Evolutionary conservation across 148 eudicot genomes (phyloP), one percentile per base, ranked within the genome.

Genomic region (Drosera capensis): DNA sequence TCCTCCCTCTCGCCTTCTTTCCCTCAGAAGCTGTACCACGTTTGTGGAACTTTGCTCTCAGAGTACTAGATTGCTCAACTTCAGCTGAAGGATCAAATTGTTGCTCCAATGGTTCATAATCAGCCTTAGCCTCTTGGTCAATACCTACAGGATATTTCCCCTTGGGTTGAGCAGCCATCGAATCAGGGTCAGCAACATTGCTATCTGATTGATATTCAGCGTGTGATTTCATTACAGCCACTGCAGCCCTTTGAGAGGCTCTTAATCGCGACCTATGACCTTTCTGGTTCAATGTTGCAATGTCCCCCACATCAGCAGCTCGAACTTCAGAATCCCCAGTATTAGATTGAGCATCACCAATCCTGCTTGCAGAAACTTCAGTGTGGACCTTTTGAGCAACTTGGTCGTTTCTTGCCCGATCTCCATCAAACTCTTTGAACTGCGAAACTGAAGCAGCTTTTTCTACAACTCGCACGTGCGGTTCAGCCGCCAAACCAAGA

Each of bases 1-100:
- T 65, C 45, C 60, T 55, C 20, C 44, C 59, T 40, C 44, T 65
- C 39, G 63, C 42, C 53, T 62, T 78, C 64, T 55, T 68, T 35
- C 23, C 46, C 46, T 68, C 79, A 52, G 78, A 35, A 29, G 57
- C 48, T 31, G 68, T 54, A 62, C 56, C 59, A 44, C 64, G 69
- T 51, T 69, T 76, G 66, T 75, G 76, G 43, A 62, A 54, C 48
- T 73, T 71, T 50, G 58, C 60, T 43, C 48, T 68, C 12, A 44
- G 64, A 15, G 46, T 30, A 52, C 74, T 68, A 20, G 74, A 68
- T 56, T 66, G 71, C 59, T 74, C 76, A 16, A 41, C 38, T 20
- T 59, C 61, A 40, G 49, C 47, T 25, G 55, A 46, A 64, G 14
- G 40, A 22, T 57, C 66, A 21, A 66, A 38, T 57, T 55, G 77